These are phyloP conservation scores for Imleria badia DNA, from an alignment of 768 basidiomycete genomes.

Conservation along the genomic window DNA sequence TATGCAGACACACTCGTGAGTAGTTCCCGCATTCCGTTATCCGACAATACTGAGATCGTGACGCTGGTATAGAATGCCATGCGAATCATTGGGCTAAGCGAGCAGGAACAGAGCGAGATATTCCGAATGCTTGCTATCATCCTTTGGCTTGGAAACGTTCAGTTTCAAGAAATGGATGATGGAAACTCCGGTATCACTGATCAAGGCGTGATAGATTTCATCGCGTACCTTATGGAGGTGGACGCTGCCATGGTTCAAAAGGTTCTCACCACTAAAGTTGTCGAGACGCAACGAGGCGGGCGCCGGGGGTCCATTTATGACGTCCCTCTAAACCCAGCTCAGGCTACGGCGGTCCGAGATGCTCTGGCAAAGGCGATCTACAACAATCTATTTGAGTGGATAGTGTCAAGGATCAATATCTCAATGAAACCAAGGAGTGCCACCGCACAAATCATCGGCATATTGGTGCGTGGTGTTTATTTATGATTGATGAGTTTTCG, in stretches of 20 bases:
- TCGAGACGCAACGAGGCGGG: slow-evolving; percentile 94
- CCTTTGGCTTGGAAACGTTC: slow-evolving; percentile 96
- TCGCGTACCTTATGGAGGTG: slow-evolving; percentile 91
- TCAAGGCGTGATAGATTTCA: slow-evolving; percentile 88
- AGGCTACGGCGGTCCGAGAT: slow-evolving; percentile 85
- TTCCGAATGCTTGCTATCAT: slow-evolving; percentile 89
- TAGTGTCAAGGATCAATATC: slow-evolving; percentile 91
- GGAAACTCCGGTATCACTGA: slow-evolving; percentile 84
- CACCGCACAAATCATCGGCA: slow-evolving; percentile 84
- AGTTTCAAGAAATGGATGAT: slow-evolving; percentile 84
- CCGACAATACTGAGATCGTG: not conserved
- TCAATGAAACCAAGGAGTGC: slow-evolving; percentile 89
- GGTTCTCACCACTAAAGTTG: slow-evolving; percentile 76
- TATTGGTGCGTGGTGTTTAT: slow-evolving; percentile 55
- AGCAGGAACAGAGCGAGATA: slow-evolving; percentile 86
- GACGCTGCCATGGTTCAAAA: slow-evolving; percentile 81
- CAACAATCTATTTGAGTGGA: slow-evolving; percentile 99
- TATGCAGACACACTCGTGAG: slow-evolving; percentile 86
- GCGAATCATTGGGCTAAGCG: slow-evolving; percentile 85
- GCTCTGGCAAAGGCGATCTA: slow-evolving; percentile 96
- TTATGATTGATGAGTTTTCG: not conserved
- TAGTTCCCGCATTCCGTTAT: slow-evolving; percentile 2
- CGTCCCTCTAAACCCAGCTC: slow-evolving; percentile 90
- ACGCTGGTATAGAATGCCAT: slow-evolving; percentile 73
- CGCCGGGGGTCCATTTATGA: slow-evolving; percentile 95